phyloP scores from a whole-genome alignment of 2,329 filamentous ascomycete species.

The Clarireedia sp. region DNA sequence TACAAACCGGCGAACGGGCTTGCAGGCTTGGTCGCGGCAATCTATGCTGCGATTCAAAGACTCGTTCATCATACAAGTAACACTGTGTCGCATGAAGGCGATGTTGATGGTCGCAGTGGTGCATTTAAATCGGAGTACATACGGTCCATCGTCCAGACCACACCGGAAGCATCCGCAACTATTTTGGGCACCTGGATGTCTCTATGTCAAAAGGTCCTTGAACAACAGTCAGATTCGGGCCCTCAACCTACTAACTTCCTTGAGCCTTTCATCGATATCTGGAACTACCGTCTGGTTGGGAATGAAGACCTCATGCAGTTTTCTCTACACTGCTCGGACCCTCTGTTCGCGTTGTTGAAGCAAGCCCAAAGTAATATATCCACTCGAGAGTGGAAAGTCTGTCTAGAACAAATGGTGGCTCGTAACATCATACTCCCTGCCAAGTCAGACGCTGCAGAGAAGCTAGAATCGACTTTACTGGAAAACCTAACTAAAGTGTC shows the following conservation, averaged over 20 bases:
- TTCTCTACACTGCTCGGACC: slow-evolving; percentile 28
- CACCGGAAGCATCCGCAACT: slow-evolving; percentile 24
- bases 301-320: slow-evolving; percentile 22
- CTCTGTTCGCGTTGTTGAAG: slow-evolving; percentile 25
- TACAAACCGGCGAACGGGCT: background rate
- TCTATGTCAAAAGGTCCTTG: slow-evolving; percentile 16
- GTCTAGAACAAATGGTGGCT: slow-evolving; percentile 29
- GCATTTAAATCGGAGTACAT: slow-evolving; percentile 28
- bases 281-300: slow-evolving; percentile 20
- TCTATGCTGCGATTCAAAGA: slow-evolving; percentile 18
- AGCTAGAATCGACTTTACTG: slow-evolving; percentile 18
- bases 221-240: background rate
- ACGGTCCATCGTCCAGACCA: slow-evolving; percentile 25
- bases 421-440: slow-evolving; percentile 30
- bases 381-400: slow-evolving; percentile 14
- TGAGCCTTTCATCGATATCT: slow-evolving; percentile 26
- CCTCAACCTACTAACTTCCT: slow-evolving; percentile 16
- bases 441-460: slow-evolving; percentile 16
- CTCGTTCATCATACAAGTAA: slow-evolving; percentile 18
- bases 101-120: slow-evolving; percentile 9
- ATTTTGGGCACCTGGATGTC: slow-evolving; percentile 28
- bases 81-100: background rate
- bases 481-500: slow-evolving; percentile 19
- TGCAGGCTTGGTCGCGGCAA: slow-evolving; percentile 17
- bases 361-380: slow-evolving; percentile 2